Conservation (phyloP, 352 stramenopile species). For the Plasmopara halstedii region DNA sequence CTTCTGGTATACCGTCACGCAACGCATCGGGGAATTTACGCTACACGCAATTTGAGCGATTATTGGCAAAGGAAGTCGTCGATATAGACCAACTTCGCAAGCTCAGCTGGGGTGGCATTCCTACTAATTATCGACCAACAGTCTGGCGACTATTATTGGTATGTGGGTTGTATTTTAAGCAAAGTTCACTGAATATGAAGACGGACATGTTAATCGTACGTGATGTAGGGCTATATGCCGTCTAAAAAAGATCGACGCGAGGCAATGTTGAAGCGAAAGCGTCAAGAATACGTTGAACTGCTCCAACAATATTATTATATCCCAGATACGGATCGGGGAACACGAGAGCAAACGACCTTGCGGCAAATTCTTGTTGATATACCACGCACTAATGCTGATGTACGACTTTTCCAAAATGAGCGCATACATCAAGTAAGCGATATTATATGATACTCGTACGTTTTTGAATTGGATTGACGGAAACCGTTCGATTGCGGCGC, state of each 20-base stretch:
- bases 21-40: conserved; percentile 64
- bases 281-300: conserved; percentile 94
- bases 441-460: background rate
- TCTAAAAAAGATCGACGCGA: conserved; percentile 88
- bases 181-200: background rate
- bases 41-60: conserved; percentile 60
- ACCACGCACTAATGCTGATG: conserved; percentile 93
- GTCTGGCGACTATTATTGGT: conserved; percentile 96
- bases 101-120: conserved; percentile 90
- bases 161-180: background rate
- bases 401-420: conserved; percentile 96
- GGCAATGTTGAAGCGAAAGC: conserved; percentile 90
- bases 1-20: conserved; percentile 24
- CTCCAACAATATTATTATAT: conserved; percentile 96
- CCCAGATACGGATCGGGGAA: conserved; percentile 88
- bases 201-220: background rate
- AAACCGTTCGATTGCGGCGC: background rate
- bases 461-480: conserved; percentile 1
- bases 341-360: conserved; percentile 94
- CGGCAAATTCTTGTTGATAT: conserved; percentile 98
- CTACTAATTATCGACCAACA: conserved; percentile 72
- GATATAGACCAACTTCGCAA: conserved; percentile 87
- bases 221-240: conserved; percentile 91
- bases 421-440: conserved; percentile 71
- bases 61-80: conserved; percentile 71